Evolutionary conservation across 2,329 filamentous ascomycete species (phyloP).

Genomic region (Neonectria neomacrospora): DNA sequence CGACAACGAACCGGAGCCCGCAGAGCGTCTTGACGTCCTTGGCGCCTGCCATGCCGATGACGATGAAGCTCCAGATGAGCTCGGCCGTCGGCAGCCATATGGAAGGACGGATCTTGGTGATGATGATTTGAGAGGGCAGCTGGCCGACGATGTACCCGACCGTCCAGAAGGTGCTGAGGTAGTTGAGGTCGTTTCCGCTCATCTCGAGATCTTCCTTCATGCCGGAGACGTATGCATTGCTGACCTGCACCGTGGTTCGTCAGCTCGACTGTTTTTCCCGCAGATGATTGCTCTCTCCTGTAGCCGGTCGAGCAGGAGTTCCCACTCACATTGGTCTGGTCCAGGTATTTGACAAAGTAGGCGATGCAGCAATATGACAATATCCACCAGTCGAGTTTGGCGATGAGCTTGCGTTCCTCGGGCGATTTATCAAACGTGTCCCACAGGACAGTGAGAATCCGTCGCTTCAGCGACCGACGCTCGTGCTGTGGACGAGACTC

Average conservation of each 20-base stretch:
- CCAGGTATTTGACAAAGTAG: constrained; percentile 52
- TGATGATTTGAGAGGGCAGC: constrained; percentile 51
- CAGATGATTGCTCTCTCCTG: neutral
- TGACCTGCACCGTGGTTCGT: constrained; percentile 20
- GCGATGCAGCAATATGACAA: constrained; percentile 49
- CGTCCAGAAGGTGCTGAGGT: constrained; percentile 62
- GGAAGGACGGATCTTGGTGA: constrained; percentile 51
- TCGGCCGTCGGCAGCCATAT: constrained; percentile 53
- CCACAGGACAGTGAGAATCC: constrained; percentile 45
- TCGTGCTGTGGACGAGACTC: constrained; percentile 2
- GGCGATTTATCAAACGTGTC: constrained; percentile 49
- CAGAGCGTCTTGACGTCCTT: constrained; percentile 50
- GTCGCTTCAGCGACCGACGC: constrained; percentile 23
- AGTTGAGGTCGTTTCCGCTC: constrained; percentile 64
- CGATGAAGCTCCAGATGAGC: constrained; percentile 40
- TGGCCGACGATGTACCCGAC: constrained; percentile 66
- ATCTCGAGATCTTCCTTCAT: constrained; percentile 63
- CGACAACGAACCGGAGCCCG: constrained; percentile 54
- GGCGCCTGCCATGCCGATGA: constrained; percentile 51
- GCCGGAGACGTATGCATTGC: constrained; percentile 53
- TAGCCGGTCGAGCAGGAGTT: neutral
- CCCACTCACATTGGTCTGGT: constrained; percentile 44
- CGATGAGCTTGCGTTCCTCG: constrained; percentile 47
- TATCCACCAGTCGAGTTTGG: constrained; percentile 51
- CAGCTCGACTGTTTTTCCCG: neutral